Percentiles rank a stretch among this genome's conserved stretches.
These are phyloP conservation scores for Candolleomyces efflorescens DNA, from an alignment of 768 basidiomycete genomes.

Conservation along the genomic window DNA sequence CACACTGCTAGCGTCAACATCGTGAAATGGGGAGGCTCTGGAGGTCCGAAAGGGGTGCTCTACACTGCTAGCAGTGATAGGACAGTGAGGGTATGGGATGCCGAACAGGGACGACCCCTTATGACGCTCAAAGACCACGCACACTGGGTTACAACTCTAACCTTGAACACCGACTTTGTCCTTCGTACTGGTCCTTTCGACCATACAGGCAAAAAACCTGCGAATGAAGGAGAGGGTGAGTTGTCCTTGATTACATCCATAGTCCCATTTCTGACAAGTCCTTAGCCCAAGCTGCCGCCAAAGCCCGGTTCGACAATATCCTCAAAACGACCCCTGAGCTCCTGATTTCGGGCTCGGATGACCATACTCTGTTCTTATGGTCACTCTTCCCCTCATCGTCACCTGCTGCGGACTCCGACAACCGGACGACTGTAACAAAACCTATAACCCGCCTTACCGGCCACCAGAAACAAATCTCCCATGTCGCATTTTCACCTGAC, in stretches of 20 bases:
- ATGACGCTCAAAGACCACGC: conserved; percentile 92
- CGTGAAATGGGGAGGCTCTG: conserved; percentile 93
- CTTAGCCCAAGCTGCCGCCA: conserved; percentile 70
- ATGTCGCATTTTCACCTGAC: conserved; percentile 94
- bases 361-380: conserved; percentile 98
- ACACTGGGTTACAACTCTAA: conserved; percentile 97
- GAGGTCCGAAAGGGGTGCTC: conserved; percentile 61
- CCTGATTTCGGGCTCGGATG: conserved; percentile 93
- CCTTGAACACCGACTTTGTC: conserved; percentile 93
- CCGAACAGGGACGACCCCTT: conserved; percentile 77
- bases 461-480: conserved; percentile 91
- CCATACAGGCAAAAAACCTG: conserved; percentile 74
- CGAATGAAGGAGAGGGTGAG: conserved; percentile 79
- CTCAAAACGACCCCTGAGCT: conserved; percentile 68
- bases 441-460: conserved; percentile 76
- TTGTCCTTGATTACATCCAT: conserved; percentile 1
- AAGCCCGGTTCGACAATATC: conserved; percentile 72
- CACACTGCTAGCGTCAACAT: conserved; percentile 94
- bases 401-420: conserved; percentile 13
- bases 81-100: conserved; percentile 94
- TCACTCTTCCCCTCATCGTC: conserved; percentile 61
- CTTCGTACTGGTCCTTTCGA: conserved; percentile 94
- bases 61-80: conserved; percentile 96
- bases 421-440: conserved; percentile 32
- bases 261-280: not conserved